These are phyloP conservation scores for Biancaea sappan DNA, from an alignment of 306 rosid genomes.

Conservation along the genomic window DNA sequence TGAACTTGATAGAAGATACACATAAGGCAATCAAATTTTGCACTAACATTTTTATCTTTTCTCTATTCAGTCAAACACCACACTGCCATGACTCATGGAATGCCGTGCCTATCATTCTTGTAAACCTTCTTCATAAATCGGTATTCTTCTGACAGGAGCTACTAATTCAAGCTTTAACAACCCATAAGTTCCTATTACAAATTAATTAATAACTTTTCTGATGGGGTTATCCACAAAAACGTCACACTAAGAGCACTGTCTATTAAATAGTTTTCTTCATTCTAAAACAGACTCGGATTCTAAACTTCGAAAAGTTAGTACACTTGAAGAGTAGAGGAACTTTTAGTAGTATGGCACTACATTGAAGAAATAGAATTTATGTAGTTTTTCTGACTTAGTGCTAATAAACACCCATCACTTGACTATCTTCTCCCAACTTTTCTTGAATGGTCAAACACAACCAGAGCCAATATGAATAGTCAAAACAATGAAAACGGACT, in stretches of 20 bases:
- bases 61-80: conserved; percentile 11
- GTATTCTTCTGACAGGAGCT: not conserved
- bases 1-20: conserved; percentile 2
- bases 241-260: not conserved
- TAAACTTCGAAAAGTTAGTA: not conserved
- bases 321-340: not conserved
- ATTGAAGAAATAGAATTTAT: not conserved
- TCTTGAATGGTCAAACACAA: not conserved
- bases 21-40: not conserved
- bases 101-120: conserved; percentile 20
- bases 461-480: not conserved
- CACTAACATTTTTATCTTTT: not conserved
- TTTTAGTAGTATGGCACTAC: not conserved
- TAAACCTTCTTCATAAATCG: not conserved
- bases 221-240: conserved; percentile 1
- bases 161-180: conserved; percentile 22
- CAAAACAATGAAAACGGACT: conserved; percentile 23
- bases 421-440: not conserved
- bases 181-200: not conserved
- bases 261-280: not conserved
- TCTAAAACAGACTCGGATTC: not conserved
- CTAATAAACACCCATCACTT: not conserved
- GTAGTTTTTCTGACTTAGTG: not conserved
- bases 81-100: not conserved
- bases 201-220: not conserved